Base-by-base conservation (phyloP, 352 stramenopile genomes). In the Pythium biforme region DNA sequence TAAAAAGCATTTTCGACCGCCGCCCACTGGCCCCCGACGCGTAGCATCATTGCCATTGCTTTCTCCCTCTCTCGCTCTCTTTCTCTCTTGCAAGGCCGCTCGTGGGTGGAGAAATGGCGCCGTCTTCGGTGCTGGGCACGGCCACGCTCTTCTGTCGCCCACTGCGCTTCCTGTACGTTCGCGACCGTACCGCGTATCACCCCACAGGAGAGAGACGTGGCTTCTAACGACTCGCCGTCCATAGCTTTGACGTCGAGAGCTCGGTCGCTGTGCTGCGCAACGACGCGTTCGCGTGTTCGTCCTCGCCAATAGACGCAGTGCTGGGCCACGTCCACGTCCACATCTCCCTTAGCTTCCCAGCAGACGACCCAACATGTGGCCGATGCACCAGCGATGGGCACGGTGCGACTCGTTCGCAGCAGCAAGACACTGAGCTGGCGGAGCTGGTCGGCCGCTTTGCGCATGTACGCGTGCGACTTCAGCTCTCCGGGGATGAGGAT, bases 181-280 rank as follows among this genome's bases (percentile, higher is more conserved):
- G 39, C 15, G 3, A 7, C 3, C 12, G 17, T n/a, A n/a, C n/a
- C n/a, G n/a, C n/a, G n/a, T n/a, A n/a, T n/a, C n/a, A n/a, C n/a
- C n/a, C n/a, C n/a, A n/a, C n/a, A n/a, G n/a, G n/a, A n/a, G n/a
- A n/a, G n/a, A n/a, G n/a, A n/a, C n/a, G n/a, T n/a, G n/a, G n/a
- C n/a, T n/a, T 39, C 10, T 22, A 51, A 55, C 15, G 19, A 31
- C 49, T 31, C 6, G 55, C 9, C 12, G 17, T n/a, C 37, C 34
- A n/a, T 14, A 67, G 45, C 23, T 85, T 89, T 31, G 80, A 88
- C 53, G 70, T 89, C 5, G 76, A 89, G 59, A 73, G 67, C 0
- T 56, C 75, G 8, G 60, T 84, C 39, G 59, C 59, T 10, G 45
- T 86, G 6, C 48, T 69, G 9, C 48, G 43, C 3, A 62, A 68